Conservation (phyloP, 2,329 filamentous ascomycete genomes). For the Botryotinia calthae region DNA sequence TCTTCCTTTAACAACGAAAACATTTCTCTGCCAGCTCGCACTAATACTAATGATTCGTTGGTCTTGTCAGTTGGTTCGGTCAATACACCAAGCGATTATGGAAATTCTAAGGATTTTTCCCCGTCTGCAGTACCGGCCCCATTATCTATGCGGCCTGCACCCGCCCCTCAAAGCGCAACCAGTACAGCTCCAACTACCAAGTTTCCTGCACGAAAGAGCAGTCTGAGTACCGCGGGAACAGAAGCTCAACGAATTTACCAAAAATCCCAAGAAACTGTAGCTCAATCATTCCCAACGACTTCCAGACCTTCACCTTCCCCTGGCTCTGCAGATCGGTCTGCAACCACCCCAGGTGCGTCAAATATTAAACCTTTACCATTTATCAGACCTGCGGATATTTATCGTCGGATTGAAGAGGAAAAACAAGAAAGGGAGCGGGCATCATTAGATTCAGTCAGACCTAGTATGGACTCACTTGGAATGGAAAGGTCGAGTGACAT, state of each 20-base stretch:
- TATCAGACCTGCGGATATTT: constrained; percentile 73
- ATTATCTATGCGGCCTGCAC: constrained; percentile 44
- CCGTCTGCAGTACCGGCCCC: constrained; percentile 52
- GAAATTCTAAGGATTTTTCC: constrained; percentile 49
- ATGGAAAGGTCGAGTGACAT: constrained; percentile 34
- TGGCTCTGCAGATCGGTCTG: constrained; percentile 36
- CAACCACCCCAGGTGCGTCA: constrained; percentile 38
- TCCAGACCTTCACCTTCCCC: constrained; percentile 41
- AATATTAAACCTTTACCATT: constrained; percentile 61
- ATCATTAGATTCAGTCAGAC: constrained; percentile 56
- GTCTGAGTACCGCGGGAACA: constrained; percentile 48
- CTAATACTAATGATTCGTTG: constrained; percentile 25
- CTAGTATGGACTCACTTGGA: constrained; percentile 53
- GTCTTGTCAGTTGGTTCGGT: constrained; percentile 31
- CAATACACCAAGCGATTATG: constrained; percentile 37
- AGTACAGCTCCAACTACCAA: constrained; percentile 41
- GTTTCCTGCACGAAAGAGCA: constrained; percentile 62
- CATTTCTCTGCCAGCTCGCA: constrained; percentile 2
- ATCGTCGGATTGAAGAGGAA: constrained; percentile 68
- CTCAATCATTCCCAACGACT: constrained; percentile 40
- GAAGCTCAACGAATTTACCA: constrained; percentile 27
- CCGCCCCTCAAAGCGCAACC: constrained; percentile 38
- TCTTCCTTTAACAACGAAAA: not conserved
- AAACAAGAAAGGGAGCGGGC: constrained; percentile 58
- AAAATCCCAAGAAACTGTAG: constrained; percentile 24